Evolutionary conservation across 164 flowering plant genomes (phyloP).

Genomic region (Taxillus chinensis): DNA sequence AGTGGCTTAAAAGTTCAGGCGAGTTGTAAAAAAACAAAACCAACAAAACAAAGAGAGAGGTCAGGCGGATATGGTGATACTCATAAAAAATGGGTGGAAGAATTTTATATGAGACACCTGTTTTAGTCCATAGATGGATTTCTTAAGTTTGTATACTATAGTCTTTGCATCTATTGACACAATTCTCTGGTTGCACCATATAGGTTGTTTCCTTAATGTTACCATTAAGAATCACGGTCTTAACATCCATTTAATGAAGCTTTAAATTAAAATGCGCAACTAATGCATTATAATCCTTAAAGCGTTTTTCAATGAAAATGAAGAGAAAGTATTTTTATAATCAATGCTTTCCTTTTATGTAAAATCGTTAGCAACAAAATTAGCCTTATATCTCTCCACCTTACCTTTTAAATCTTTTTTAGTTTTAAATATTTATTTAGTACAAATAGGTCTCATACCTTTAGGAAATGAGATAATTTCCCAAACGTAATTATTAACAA

Average conservation of each 20-base stretch:
- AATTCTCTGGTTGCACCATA: slow-evolving; percentile 1
- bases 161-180: not conserved
- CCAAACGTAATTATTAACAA: not conserved
- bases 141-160: not conserved
- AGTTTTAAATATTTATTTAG: not conserved
- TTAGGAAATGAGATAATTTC: not conserved
- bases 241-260: slow-evolving; percentile 1
- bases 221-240: not conserved
- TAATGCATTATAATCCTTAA: not conserved
- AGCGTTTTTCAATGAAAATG: not conserved
- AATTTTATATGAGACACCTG: no score
- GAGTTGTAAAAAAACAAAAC: no score
- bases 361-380: not conserved
- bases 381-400: not conserved
- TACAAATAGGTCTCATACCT: not conserved
- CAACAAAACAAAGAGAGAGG: no score
- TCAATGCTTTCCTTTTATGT: not conserved
- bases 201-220: not conserved
- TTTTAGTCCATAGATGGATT: not conserved
- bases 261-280: not conserved
- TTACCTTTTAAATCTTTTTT: not conserved
- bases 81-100: no score
- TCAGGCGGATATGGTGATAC: no score
- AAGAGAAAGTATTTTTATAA: slow-evolving; percentile 1
- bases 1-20: no score